Conservation (phyloP, 192 early-diverging fungal species). For the Backusella sp. region DNA sequence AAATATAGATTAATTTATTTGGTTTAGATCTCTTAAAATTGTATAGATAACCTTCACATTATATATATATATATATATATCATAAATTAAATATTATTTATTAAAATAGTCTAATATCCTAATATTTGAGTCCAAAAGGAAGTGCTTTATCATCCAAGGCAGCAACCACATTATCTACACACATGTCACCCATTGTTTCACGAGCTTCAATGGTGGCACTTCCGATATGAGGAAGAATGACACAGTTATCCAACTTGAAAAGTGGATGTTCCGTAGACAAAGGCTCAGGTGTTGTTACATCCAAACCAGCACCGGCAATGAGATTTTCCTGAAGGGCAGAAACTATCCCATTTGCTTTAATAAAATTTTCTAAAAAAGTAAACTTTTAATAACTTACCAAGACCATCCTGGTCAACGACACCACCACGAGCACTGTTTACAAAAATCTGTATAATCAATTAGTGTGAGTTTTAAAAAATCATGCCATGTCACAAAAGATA, state of each 20-base stretch:
- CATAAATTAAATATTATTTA: background rate
- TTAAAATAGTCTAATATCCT: background rate
- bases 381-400: constrained; percentile 18
- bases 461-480: too few relatives aligned
- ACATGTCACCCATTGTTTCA: constrained; percentile 75
- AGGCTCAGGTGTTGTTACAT: constrained; percentile 88
- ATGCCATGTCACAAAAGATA: too few relatives aligned
- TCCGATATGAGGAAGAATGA: constrained; percentile 84
- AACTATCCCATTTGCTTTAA: constrained; percentile 36
- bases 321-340: constrained; percentile 55
- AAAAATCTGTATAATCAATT: constrained; percentile 43
- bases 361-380: background rate
- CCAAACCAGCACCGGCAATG: constrained; percentile 75
- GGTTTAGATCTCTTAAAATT: background rate
- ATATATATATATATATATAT: background rate
- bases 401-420: constrained; percentile 73
- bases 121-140: constrained; percentile 20
- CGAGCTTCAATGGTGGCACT: constrained; percentile 82
- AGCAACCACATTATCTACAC: constrained; percentile 69
- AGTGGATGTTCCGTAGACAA: constrained; percentile 62
- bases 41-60: too few relatives aligned
- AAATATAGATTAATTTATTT: background rate
- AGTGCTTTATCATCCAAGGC: constrained; percentile 56
- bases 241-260: constrained; percentile 56
- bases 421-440: constrained; percentile 83